A percentile compares a stretch with the other conserved stretches of the same genome.
These are phyloP conservation scores for Arthrobotrys sphaeroides DNA, from an alignment of 2,329 filamentous ascomycete species.

Conservation along the genomic window DNA sequence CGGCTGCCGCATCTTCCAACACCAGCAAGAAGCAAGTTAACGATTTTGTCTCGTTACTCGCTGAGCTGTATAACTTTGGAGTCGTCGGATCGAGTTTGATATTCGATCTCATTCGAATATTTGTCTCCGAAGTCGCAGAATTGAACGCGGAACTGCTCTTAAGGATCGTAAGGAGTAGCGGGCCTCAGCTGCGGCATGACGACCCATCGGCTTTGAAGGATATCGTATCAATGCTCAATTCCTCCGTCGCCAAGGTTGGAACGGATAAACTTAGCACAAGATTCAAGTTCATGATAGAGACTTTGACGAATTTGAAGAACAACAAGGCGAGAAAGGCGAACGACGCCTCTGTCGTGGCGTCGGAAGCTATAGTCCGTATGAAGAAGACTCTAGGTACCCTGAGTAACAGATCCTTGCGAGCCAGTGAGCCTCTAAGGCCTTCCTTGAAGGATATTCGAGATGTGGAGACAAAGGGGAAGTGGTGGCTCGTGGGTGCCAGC, in stretches of 20 bases:
- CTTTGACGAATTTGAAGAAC: conserved; percentile 92
- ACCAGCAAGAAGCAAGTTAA: conserved; percentile 59
- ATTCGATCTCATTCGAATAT: conserved; percentile 87
- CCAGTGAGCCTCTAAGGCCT: conserved; percentile 82
- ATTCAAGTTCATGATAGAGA: conserved; percentile 97
- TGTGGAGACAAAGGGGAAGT: conserved; percentile 88
- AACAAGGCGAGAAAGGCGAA: conserved; percentile 80
- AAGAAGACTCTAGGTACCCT: conserved; percentile 85
- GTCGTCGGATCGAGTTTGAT: conserved; percentile 82
- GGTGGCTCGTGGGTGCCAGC: conserved; percentile 98
- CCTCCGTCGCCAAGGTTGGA: conserved; percentile 73
- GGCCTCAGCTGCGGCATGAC: conserved; percentile 84
- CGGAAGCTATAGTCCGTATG: conserved; percentile 86
- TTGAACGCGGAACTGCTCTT: conserved; percentile 88
- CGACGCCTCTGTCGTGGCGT: conserved; percentile 72
- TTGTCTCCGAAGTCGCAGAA: conserved; percentile 79
- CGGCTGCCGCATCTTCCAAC: neutral
- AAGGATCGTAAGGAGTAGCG: conserved; percentile 81
- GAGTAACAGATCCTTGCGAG: conserved; percentile 74
- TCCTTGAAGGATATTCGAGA: conserved; percentile 82
- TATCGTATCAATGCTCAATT: conserved; percentile 81
- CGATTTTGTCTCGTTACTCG: conserved; percentile 83
- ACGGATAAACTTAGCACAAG: conserved; percentile 80
- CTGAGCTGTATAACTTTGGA: conserved; percentile 91
- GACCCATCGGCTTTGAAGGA: conserved; percentile 89